Conservation (phyloP, 345 rosid species). For the Rhizophora apiculata region DNA sequence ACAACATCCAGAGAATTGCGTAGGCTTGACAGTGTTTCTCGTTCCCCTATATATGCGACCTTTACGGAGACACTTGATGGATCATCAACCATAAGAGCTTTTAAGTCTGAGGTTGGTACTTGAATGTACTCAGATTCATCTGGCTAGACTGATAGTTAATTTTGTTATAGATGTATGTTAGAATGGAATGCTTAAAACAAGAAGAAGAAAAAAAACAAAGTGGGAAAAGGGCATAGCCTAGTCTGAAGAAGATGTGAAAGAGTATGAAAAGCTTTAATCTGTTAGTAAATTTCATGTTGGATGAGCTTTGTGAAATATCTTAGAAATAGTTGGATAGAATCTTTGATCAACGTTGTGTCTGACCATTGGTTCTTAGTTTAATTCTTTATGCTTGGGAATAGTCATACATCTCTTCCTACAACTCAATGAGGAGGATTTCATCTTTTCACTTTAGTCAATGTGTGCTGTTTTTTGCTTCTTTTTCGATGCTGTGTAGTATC, state of each 20-base stretch:
- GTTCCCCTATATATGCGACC: conserved; percentile 86
- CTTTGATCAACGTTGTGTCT: neutral
- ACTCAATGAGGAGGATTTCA: too few species aligned
- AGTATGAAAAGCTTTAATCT: neutral
- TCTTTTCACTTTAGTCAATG: too few species aligned
- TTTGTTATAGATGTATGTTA: neutral
- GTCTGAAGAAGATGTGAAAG: neutral
- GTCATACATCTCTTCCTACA: too few species aligned
- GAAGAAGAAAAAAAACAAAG: neutral
- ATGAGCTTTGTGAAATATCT: neutral
- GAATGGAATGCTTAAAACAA: neutral
- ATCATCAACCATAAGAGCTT: conserved; percentile 87
- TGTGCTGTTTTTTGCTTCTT: too few species aligned
- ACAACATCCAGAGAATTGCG: conserved; percentile 93
- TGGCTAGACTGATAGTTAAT: neutral
- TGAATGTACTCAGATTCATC: conserved; percentile 3
- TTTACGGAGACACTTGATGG: conserved; percentile 92
- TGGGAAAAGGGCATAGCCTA: neutral
- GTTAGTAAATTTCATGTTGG: neutral
- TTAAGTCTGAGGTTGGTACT: conserved; percentile 63
- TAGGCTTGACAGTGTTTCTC: conserved; percentile 88
- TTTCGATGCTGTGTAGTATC: too few species aligned
- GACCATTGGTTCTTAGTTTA: neutral
- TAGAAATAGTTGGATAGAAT: too few species aligned
- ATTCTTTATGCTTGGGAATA: too few species aligned